Conservation (phyloP, 2,329 filamentous ascomycete genomes). For the Blastomyces parvus region DNA sequence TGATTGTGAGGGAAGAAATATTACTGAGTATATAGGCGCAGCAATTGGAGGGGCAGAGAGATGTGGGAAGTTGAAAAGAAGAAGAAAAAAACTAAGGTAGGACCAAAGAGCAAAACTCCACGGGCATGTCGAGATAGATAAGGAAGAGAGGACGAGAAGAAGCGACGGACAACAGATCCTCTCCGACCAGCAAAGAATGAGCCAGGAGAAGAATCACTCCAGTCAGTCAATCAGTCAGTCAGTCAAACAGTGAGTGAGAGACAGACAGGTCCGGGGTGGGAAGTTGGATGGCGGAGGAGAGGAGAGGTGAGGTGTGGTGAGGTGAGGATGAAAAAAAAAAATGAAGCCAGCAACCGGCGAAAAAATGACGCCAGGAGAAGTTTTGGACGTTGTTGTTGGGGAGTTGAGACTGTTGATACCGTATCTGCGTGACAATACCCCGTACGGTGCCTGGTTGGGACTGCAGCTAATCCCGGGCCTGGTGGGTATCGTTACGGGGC, state of each 20-base stretch:
- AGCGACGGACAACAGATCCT: neutral
- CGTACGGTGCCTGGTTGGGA: constrained; percentile 1
- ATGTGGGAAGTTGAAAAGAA: neutral
- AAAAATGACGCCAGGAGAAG: neutral
- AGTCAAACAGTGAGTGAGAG: too few relatives aligned
- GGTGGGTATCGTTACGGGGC: neutral
- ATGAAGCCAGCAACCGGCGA: neutral
- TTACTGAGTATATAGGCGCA: neutral
- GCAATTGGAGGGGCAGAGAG: neutral
- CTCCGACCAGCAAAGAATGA: neutral
- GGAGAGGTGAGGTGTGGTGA: too few relatives aligned
- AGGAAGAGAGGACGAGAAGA: neutral
- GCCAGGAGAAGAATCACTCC: neutral
- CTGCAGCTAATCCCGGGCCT: neutral
- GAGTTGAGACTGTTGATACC: constrained; percentile 2
- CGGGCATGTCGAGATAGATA: neutral
- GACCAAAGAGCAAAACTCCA: neutral
- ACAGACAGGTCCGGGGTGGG: too few relatives aligned
- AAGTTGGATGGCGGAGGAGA: neutral
- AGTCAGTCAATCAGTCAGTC: neutral
- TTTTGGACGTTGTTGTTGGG: constrained; percentile 5
- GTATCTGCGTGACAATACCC: neutral
- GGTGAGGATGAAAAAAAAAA: neutral
- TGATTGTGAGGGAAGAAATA: neutral
- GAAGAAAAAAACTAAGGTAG: neutral